Evolutionary conservation across 768 basidiomycete genomes (phyloP).

Genomic region (Fomitopsis pulvina): DNA sequence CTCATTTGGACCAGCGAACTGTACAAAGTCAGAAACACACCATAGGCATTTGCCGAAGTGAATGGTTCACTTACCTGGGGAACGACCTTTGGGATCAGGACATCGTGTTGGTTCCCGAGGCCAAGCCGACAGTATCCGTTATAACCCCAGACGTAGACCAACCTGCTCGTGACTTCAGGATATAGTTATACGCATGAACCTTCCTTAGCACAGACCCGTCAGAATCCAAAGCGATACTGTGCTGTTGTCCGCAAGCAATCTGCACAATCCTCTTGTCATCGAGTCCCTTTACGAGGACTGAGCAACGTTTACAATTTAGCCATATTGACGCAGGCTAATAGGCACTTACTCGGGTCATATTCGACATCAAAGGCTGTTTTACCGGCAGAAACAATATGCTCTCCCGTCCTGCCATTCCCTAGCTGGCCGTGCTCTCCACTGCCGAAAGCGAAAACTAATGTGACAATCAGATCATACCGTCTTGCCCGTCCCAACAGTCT

Average conservation of each 20-base stretch:
- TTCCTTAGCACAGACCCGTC: constrained; percentile 46
- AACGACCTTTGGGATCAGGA: constrained; percentile 72
- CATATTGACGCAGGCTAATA: no score
- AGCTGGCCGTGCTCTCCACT: constrained; percentile 91
- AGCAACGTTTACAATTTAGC: neutral
- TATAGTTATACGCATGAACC: neutral
- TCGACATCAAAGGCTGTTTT: constrained; percentile 81
- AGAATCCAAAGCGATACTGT: constrained; percentile 73
- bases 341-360: constrained; percentile 50
- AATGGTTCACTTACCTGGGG: constrained; percentile 64
- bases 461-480: neutral
- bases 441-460: constrained; percentile 78
- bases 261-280: constrained; percentile 72
- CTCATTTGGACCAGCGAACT: constrained; percentile 74
- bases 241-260: constrained; percentile 84
- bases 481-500: neutral
- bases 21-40: neutral
- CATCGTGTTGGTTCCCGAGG: constrained; percentile 78
- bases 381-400: constrained; percentile 80
- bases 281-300: constrained; percentile 72
- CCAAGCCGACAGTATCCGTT: constrained; percentile 91
- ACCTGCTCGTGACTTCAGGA: constrained; percentile 30
- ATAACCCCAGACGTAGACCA: constrained; percentile 83
- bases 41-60: neutral
- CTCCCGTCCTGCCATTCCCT: constrained; percentile 91